A percentile compares a stretch with the other conserved stretches of the same genome.
Conservation (phyloP, 768 basidiomycete species). For the Agrocybe praecox region DNA sequence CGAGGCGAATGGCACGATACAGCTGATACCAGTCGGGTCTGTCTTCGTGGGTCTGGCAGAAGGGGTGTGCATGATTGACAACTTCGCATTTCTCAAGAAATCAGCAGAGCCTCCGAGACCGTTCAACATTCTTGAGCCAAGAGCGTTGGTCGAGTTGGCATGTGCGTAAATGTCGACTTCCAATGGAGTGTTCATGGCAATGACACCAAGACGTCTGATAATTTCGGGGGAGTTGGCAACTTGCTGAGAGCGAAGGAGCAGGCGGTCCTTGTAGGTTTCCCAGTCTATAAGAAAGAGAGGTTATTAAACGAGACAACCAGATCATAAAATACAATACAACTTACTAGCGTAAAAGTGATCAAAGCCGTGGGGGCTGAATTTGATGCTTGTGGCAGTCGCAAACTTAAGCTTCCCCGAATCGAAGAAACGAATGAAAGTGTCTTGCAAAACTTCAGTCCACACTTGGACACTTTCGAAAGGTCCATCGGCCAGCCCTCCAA, state of each 20-base stretch:
- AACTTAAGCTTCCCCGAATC: conserved; percentile 48
- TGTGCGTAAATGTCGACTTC: conserved; percentile 56
- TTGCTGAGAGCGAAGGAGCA: conserved; percentile 51
- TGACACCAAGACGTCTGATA: conserved; percentile 48
- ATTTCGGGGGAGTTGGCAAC: conserved; percentile 54
- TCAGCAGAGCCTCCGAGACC: conserved; percentile 51
- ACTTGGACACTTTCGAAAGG: conserved; percentile 52
- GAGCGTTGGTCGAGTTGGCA: conserved; percentile 51
- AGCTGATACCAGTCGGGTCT: conserved; percentile 51
- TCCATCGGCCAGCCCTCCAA: conserved; percentile 48
- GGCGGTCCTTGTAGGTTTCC: conserved; percentile 46
- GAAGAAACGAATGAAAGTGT: conserved; percentile 44
- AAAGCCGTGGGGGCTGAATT: conserved; percentile 49
- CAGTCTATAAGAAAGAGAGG: conserved; percentile 34
- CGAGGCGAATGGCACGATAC: conserved; percentile 49
- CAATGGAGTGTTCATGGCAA: conserved; percentile 54
- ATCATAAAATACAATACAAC: conserved; percentile 3
- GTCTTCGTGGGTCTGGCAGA: conserved; percentile 48
- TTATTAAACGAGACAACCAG: not conserved
- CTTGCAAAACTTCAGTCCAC: conserved; percentile 51
- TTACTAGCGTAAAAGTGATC: conserved; percentile 50
- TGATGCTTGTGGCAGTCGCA: conserved; percentile 49
- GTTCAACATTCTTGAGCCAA: conserved; percentile 53
- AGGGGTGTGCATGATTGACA: conserved; percentile 55
- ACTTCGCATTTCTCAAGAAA: conserved; percentile 50